Evolutionary conservation across 164 flowering plant genomes (phyloP), one percentile per base, ranked within the genome.

Genomic region (Aristolochia fimbriata): DNA sequence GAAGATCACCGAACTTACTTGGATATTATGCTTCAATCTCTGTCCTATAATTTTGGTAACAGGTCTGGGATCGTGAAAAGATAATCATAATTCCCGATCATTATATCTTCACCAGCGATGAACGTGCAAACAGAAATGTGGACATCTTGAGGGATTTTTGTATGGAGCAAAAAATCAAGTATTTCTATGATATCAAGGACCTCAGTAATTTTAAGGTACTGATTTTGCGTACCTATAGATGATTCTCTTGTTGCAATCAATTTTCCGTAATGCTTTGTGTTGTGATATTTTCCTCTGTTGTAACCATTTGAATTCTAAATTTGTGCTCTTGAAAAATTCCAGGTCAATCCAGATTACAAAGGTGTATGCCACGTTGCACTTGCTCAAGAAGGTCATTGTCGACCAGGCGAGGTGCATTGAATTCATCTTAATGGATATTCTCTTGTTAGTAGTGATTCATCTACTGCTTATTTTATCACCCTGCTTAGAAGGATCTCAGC

Each of bases 41-140:
- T n/a, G n/a, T n/a, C n/a, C n/a, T n/a, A n/a, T n/a, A n/a, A 1
- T 56, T 24, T 56, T 30, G 15, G 22, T 67, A 62, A 59, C 63
- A 94, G 99, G 97, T 94, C 60, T 91, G 96, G 99, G 97, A 94
- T 70, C 93, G 97, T 60, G 99, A 94, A 65, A 94, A 91, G 83
- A 55, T 94, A 63, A 91, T 94, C 21, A 76, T 91, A 17, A 91
- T 94, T 65, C 99, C 99, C 54, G 99, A 94, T 60, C 99, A 94
- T 66, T 94, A 94, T 59, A 93, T 93, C 62, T 93, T 93, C 69
- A 93, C 99, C 50, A 76, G 66, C 53, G 99, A 93, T 73, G 91
- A 90, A 63, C 88, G 89, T 55, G 97, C 99, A 58, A 94, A 94
- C 58, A 92, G 97, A 19, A 94, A 94, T 74, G 99, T 94, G 68